A percentile compares a stretch with the other conserved stretches of the same genome.
Evolutionary conservation across 768 basidiomycete species (phyloP).

Genomic region (Suillus placidus): DNA sequence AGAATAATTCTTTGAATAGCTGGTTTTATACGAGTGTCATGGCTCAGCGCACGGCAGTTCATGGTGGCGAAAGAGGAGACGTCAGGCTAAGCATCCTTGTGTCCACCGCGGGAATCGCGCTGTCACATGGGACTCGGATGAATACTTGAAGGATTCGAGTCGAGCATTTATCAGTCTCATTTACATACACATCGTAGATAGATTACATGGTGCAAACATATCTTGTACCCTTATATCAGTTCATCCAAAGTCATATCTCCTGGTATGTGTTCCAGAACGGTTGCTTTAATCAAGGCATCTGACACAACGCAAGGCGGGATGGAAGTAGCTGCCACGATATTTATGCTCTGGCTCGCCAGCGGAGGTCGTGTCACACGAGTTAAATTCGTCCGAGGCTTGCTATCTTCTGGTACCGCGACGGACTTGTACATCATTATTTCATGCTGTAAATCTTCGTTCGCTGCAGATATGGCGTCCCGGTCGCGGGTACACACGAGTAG

Average conservation of each 20-base stretch:
- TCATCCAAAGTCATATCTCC: slow-evolving; percentile 59
- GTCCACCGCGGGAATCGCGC: slow-evolving; percentile 15
- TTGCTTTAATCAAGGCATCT: slow-evolving; percentile 15
- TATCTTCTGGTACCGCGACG: slow-evolving; percentile 48
- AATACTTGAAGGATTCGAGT: neutral
- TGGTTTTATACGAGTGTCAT: slow-evolving; percentile 34
- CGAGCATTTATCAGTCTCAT: neutral
- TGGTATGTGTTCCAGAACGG: slow-evolving; percentile 37
- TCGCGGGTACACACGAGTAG: slow-evolving; percentile 50
- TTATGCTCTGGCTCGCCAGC: slow-evolving; percentile 47
- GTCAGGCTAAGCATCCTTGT: slow-evolving; percentile 5
- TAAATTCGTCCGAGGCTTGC: slow-evolving; percentile 57
- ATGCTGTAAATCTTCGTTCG: slow-evolving; percentile 50
- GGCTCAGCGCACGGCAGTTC: slow-evolving; percentile 17
- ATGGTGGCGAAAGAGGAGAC: slow-evolving; percentile 27
- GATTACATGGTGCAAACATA: slow-evolving; percentile 7
- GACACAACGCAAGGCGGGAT: slow-evolving; percentile 8
- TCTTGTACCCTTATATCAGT: slow-evolving; percentile 27
- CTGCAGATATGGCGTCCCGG: slow-evolving; percentile 45
- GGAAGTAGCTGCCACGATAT: slow-evolving; percentile 14
- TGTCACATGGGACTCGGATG: slow-evolving; percentile 4
- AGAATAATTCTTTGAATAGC: neutral
- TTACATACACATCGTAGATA: slow-evolving; percentile 22
- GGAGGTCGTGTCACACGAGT: slow-evolving; percentile 49
- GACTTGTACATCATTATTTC: slow-evolving; percentile 68